Evolutionary conservation across 352 stramenopile genomes (phyloP).

Genomic region (Phytopythium chamaehyphon): DNA sequence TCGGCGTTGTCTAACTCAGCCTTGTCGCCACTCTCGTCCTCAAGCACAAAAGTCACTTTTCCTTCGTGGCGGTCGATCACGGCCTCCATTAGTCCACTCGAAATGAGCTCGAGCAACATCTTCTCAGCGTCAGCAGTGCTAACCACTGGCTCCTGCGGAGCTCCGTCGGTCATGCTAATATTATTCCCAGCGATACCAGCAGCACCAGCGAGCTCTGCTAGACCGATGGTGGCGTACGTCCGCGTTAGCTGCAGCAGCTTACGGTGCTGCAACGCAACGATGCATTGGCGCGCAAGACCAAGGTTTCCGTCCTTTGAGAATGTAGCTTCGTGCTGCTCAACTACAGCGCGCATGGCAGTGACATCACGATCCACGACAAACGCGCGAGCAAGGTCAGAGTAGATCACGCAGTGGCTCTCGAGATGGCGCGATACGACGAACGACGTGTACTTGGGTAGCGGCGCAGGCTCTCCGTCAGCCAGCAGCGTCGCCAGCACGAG

Average conservation of each 20-base stretch:
- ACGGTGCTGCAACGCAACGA: constrained; percentile 60
- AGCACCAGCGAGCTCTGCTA: constrained; percentile 51
- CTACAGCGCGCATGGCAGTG: constrained; percentile 22
- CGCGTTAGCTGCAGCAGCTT: constrained; percentile 73
- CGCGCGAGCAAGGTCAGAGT: constrained; percentile 49
- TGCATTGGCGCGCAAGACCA: constrained; percentile 76
- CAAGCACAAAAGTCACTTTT: constrained; percentile 75
- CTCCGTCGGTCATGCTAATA: constrained; percentile 13
- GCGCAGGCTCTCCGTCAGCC: constrained; percentile 34
- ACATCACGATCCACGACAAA: constrained; percentile 46
- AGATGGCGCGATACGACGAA: constrained; percentile 73
- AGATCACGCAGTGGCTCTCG: constrained; percentile 58
- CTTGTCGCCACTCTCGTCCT: constrained; percentile 38
- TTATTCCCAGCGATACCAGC: constrained; percentile 25
- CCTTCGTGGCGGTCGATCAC: constrained; percentile 74
- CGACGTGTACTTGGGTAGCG: constrained; percentile 77
- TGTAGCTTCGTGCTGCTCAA: constrained; percentile 32
- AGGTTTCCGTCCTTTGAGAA: constrained; percentile 67
- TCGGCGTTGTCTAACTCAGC: constrained; percentile 30
- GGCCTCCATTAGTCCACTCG: constrained; percentile 47
- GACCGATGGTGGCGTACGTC: constrained; percentile 75
- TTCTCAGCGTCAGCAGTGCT: constrained; percentile 33
- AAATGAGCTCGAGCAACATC: constrained; percentile 56
- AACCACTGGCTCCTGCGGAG: constrained; percentile 4
- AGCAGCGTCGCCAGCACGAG: constrained; percentile 68